Base-by-base conservation (phyloP, 208 protist species). In the Trypanosoma congolense region DNA sequence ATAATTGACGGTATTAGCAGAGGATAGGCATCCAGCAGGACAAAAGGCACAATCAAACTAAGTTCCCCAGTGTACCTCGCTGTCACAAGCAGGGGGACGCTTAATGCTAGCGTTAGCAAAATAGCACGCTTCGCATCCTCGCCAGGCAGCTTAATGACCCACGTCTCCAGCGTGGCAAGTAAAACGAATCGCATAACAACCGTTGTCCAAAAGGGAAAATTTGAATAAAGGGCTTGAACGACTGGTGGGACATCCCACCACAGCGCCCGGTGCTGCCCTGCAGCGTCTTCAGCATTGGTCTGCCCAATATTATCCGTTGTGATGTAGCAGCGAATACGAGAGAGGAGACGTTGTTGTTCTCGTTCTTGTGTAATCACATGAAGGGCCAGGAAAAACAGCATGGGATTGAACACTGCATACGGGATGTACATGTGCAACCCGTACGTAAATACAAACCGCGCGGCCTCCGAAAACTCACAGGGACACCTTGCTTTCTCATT, bases 351-450 rank as follows among this genome's bases (percentile, higher is more conserved):
- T 21, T 3, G 28, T 10, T 36, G 40, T 28, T 21, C 45, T 25
- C 6, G 28, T 3, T 65, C 25, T 18, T 46, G 26, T 19, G 46
- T 19, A 19, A 65, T 26, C 0, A 42, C 48, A 31, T 49, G 31
- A 29, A 51, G 29, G 14, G 59, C 12, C 6, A 70, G 19, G 18
- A 58, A 62, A 22, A 71, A 64, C 1, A 71, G 22, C 10, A 40
- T 54, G 1, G 65, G 56, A 8, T 48, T 33, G 42, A 71, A 65
- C 12, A 59, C 2, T 3, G 65, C 38, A 55, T 55, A 52, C n/a
- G 65, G 56, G 16, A 64, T 38, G 26, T 71, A 71, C 6, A 65
- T 1, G 35, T 61, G 52, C 31, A 58, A 60, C 10, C 65, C 65
- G 36, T 56, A 55, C 5, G 57, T 55, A 18, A 71, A 40, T 4